Base-by-base conservation (phyloP, 352 stramenopile genomes). In the Phytophthora tentaculata region DNA sequence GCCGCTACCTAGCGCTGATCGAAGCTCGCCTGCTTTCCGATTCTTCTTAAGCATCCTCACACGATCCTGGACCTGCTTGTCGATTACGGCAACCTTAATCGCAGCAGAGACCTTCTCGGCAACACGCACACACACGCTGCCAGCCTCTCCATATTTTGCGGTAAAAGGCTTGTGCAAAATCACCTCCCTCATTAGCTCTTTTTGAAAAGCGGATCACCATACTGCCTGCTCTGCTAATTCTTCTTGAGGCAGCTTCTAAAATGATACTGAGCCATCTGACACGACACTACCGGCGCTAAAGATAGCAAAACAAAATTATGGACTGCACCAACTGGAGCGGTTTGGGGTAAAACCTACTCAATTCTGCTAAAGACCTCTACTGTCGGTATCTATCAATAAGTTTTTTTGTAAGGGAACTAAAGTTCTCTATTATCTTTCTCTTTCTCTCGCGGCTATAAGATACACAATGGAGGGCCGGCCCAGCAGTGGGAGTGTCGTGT, bases 131-230 rank as follows among this genome's bases (percentile, higher is more conserved):
- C 10, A 16, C 32, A 39, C 8, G 14, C 32, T 10, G 14, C 7
- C 32, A 6, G 47, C 17, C 14, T 52, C 57, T 4, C 47, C 58
- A 22, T 66, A 59, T 23, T 45, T 47, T 2, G 48, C 58, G 19
- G 37, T 17, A 54, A 54, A 66, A 3, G 49, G 49, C 39, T 60
- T 66, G 17, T 66, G 10, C 9, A 49, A 43, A 56, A 56, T 62
- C 7, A 57, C 8, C 26, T 68, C 61, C 22, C 51, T n/a, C 28
- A 56, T 48, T 9, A 67, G 59, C 29, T 68, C 52, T n/a, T 10
- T 68, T 52, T 2, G 19, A 56, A 22, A 68, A 68, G 1, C 61
- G 52, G 23, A 55, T 24, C 49, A 55, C 49, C 49, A 55, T 55
- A n/a, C n/a, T n/a, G n/a, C 10, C 19, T 35, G 10, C 12, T 39